These are phyloP conservation scores for Peronospora destructor DNA, from an alignment of 352 stramenopile species.

Conservation along the genomic window DNA sequence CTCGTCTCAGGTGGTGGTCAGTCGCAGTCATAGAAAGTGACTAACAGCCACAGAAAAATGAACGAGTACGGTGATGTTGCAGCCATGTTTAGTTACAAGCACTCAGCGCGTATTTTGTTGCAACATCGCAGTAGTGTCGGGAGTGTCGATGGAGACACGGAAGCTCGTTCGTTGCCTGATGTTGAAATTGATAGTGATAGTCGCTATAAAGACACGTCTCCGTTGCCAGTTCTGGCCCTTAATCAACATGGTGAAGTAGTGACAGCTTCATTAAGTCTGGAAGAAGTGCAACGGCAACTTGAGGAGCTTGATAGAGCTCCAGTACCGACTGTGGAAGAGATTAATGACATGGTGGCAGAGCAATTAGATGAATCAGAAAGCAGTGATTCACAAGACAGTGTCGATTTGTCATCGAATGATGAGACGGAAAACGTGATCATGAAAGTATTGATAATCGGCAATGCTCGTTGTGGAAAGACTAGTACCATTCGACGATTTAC, in stretches of 20 bases:
- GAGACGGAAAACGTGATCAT: conserved; percentile 54
- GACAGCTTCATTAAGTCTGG: conserved; percentile 27
- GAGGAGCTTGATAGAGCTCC: conserved; percentile 38
- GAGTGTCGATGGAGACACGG: conserved; percentile 15
- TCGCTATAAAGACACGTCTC: too few relatives aligned
- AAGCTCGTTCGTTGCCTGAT: conserved; percentile 11
- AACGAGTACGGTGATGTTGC: conserved; percentile 29
- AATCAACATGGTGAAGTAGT: conserved; percentile 7
- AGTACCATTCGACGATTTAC: conserved; percentile 79
- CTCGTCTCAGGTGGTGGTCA: neutral
- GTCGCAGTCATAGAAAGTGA: neutral
- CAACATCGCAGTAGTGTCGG: conserved; percentile 27
- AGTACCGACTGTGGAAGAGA: conserved; percentile 47
- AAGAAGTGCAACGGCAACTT: conserved; percentile 45
- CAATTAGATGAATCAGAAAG: conserved; percentile 30
- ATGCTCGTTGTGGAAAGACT: conserved; percentile 85
- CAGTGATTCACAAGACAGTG: conserved; percentile 9
- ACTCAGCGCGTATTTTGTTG: conserved; percentile 25
- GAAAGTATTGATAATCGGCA: conserved; percentile 84
- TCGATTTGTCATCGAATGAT: conserved; percentile 11
- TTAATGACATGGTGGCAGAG: conserved; percentile 51
- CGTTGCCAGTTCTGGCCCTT: too few relatives aligned
- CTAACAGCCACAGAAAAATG: neutral
- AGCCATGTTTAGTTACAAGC: conserved; percentile 38
- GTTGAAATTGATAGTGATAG: conserved; percentile 11